phyloP scores from a whole-genome alignment of 1,139 yeast genomes.

The Saccharomyces hybrid region DNA sequence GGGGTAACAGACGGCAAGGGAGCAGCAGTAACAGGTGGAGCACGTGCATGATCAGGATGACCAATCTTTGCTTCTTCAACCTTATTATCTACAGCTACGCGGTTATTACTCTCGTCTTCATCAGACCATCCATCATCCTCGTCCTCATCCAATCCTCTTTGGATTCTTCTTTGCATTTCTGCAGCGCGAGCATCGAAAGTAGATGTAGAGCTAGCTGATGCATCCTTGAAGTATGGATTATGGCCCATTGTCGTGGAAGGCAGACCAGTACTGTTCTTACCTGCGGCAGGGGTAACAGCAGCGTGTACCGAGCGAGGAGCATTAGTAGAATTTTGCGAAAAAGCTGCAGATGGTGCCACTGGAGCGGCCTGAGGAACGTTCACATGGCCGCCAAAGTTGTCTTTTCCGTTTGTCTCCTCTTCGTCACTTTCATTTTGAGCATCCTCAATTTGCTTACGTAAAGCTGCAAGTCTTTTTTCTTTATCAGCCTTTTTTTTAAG shows the following conservation, averaged over 20 bases:
- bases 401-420: slow-evolving; percentile 7
- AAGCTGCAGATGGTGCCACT: slow-evolving; percentile 2
- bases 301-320: not conserved
- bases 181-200: slow-evolving; percentile 47
- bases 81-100: slow-evolving; percentile 22
- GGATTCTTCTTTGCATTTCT: slow-evolving; percentile 57
- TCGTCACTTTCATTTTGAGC: slow-evolving; percentile 32
- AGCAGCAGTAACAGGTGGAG: slow-evolving; percentile 40
- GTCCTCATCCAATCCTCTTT: slow-evolving; percentile 44
- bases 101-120: slow-evolving; percentile 42
- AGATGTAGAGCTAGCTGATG: slow-evolving; percentile 25
- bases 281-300: not conserved
- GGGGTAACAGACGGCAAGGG: slow-evolving; percentile 39
- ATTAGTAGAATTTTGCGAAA: not conserved
- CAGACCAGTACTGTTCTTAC: not conserved
- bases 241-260: slow-evolving; percentile 5
- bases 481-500: slow-evolving; percentile 45
- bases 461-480: slow-evolving; percentile 29
- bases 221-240: slow-evolving; percentile 12
- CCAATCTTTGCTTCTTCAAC: slow-evolving; percentile 12
- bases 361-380: slow-evolving; percentile 20
- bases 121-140: slow-evolving; percentile 52
- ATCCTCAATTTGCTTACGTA: slow-evolving; percentile 35
- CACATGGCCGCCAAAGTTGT: slow-evolving; percentile 1
- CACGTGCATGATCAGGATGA: slow-evolving; percentile 16